phyloP scores from a whole-genome alignment of 176 grass and related monocot species.

The Cenchrus purpureus region DNA sequence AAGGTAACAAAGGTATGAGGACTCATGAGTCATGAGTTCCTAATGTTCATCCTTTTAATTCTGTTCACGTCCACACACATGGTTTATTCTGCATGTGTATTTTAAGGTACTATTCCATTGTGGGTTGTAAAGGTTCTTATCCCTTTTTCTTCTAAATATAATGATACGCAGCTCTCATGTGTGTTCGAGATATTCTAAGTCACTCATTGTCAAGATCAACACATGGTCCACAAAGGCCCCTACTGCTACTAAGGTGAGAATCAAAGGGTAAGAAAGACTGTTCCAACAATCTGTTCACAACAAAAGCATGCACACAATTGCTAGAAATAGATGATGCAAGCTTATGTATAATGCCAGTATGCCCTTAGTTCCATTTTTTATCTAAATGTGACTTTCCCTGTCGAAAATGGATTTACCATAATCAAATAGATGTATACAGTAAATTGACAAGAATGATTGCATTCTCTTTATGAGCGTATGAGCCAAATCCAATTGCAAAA shows the following conservation, averaged over 20 bases:
- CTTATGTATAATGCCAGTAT: neutral
- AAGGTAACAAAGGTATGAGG: neutral
- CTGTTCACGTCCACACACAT: neutral
- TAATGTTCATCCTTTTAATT: neutral
- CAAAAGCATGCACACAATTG: conserved; percentile 28
- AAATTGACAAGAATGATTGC: neutral
- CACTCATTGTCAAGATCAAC: neutral
- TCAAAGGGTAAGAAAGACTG: neutral
- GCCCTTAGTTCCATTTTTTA: neutral
- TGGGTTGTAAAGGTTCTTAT: too few species aligned
- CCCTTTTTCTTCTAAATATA: too few species aligned
- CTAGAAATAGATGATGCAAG: neutral
- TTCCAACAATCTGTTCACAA: conserved; percentile 17
- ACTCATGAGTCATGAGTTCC: neutral
- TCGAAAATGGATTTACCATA: neutral
- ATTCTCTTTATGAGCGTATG: neutral
- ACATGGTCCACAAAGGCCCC: conserved; percentile 8
- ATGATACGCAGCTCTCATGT: too few species aligned
- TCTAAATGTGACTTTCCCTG: neutral
- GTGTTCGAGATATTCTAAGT: too few species aligned
- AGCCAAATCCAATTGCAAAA: neutral
- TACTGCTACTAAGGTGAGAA: neutral
- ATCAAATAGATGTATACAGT: neutral
- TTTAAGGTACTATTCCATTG: neutral
- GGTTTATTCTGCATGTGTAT: neutral